A percentile compares a stretch with the other conserved stretches of the same genome.
Conservation (phyloP, 2,329 filamentous ascomycete species). For the Esteya vermicola region DNA sequence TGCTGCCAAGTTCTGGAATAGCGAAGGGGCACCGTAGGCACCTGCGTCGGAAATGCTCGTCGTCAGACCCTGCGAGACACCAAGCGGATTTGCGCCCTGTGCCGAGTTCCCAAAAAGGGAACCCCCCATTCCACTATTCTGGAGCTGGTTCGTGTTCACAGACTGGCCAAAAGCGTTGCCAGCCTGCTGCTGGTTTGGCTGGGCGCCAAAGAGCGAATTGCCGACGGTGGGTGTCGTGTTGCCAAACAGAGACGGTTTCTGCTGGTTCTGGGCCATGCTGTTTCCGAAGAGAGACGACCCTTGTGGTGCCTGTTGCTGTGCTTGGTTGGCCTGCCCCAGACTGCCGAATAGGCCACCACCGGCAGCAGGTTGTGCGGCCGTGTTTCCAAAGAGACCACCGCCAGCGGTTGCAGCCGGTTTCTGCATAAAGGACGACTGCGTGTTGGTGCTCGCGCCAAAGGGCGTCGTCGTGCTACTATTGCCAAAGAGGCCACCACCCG, state of each 20-base stretch:
- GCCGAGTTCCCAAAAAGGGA: constrained; percentile 44
- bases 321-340: constrained; percentile 17
- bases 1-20: constrained; percentile 61
- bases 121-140: constrained; percentile 27
- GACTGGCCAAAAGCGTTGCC: constrained; percentile 31
- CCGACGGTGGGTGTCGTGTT: constrained; percentile 26
- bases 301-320: constrained; percentile 20
- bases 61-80: constrained; percentile 52
- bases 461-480: constrained; percentile 1
- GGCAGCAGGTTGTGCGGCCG: constrained; percentile 16
- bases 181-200: constrained; percentile 21
- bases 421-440: constrained; percentile 19
- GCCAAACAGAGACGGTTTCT: constrained; percentile 43
- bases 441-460: constrained; percentile 2
- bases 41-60: constrained; percentile 72
- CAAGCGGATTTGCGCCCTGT: constrained; percentile 18
- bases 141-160: constrained; percentile 34
- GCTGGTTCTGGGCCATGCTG: constrained; percentile 32
- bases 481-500: constrained; percentile 7
- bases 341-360: constrained; percentile 37
- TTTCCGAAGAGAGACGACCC: constrained; percentile 30
- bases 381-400: constrained; percentile 34
- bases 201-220: constrained; percentile 39
- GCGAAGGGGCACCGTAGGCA: constrained; percentile 76
- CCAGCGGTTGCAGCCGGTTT: constrained; percentile 23